Evolutionary conservation across 2,329 filamentous ascomycete genomes (phyloP).

Genomic region (Nigrograna mackinnonii): DNA sequence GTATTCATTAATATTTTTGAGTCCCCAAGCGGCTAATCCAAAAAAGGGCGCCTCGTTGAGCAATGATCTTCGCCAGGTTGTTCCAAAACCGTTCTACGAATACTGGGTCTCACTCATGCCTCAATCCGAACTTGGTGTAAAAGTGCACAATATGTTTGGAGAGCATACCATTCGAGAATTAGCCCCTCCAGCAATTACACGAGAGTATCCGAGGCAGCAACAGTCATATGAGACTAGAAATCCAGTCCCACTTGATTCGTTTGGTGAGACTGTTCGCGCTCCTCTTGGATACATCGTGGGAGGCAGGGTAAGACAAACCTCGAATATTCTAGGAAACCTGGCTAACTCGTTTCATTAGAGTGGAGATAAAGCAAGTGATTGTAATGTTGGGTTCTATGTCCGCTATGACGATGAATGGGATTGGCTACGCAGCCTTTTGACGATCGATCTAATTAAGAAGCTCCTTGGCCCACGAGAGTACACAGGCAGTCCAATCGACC

Average conservation of each 20-base stretch:
- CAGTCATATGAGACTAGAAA: conserved; percentile 32
- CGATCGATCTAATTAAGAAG: conserved; percentile 24
- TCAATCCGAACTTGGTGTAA: conserved; percentile 17
- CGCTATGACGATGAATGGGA: conserved; percentile 32
- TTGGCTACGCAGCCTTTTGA: conserved; percentile 32
- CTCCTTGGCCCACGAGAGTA: conserved; percentile 33
- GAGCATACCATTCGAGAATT: conserved; percentile 11
- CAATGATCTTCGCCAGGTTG: conserved; percentile 18
- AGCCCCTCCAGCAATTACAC: conserved; percentile 17
- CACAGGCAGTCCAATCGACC: conserved; percentile 37
- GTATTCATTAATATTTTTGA: too few species aligned
- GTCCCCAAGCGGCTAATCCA: too few species aligned
- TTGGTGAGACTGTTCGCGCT: conserved; percentile 29
- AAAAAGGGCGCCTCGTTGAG: conserved; percentile 14
- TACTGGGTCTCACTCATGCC: conserved; percentile 17
- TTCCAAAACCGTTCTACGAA: conserved; percentile 19
- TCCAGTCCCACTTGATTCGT: conserved; percentile 24
- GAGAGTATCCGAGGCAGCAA: conserved; percentile 20
- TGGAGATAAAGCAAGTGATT: conserved; percentile 24
- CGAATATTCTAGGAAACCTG: too few species aligned
- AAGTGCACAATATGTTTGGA: conserved; percentile 19
- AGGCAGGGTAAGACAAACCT: too few species aligned
- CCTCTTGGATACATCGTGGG: conserved; percentile 41
- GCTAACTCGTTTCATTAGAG: too few species aligned
- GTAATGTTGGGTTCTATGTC: conserved; percentile 31